These are phyloP conservation scores for Metschnikowia noctiluminum DNA, from an alignment of 805 yeast genomes.

Conservation along the genomic window DNA sequence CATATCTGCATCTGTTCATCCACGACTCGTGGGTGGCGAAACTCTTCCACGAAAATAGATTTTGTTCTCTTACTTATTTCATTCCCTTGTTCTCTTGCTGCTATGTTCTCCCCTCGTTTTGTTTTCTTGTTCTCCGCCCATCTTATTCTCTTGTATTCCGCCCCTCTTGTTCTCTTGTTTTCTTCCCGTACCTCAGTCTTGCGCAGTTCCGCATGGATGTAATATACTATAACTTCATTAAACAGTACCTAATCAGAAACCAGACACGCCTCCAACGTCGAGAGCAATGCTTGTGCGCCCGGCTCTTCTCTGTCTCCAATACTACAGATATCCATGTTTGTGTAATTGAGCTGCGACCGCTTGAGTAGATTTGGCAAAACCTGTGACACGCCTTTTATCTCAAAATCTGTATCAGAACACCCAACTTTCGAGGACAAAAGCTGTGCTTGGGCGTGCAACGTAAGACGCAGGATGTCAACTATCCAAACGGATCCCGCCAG, in stretches of 20 bases:
- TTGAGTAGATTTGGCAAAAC: background rate
- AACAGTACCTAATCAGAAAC: background rate
- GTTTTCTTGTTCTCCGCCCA: too few species aligned
- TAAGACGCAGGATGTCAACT: background rate
- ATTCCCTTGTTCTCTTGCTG: too few species aligned
- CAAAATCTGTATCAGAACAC: background rate
- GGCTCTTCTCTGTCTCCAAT: constrained; percentile 1
- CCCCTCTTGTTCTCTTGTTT: too few species aligned
- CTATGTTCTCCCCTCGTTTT: too few species aligned
- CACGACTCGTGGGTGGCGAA: background rate
- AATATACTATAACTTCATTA: background rate
- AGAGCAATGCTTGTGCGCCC: background rate
- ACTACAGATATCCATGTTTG: constrained; percentile 5
- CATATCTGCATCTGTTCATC: background rate
- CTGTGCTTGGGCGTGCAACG: background rate
- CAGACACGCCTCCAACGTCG: background rate
- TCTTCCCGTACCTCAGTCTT: too few species aligned
- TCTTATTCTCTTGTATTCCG: too few species aligned
- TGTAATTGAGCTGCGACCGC: background rate
- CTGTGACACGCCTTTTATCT: too few species aligned
- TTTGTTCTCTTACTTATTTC: too few species aligned
- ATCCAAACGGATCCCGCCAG: background rate
- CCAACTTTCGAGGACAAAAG: background rate
- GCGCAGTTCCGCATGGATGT: background rate
- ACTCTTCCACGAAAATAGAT: background rate